Base-by-base conservation (phyloP, 2,329 filamentous ascomycete species). In the Neofusicoccum parvum region DNA sequence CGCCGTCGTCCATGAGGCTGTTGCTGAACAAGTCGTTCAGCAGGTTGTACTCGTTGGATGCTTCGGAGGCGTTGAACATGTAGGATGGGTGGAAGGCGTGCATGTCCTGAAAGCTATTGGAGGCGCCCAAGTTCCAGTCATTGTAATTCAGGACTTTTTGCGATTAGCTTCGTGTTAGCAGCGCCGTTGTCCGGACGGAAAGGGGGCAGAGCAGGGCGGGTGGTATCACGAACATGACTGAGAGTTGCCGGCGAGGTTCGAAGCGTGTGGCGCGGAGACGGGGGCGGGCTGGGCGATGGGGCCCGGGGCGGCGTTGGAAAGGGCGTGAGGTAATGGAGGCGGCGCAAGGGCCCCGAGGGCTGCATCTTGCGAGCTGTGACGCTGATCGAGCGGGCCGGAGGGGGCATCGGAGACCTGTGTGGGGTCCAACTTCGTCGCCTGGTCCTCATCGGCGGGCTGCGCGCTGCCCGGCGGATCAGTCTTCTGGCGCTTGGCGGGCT, bases 11-110 rank as follows among this genome's bases (percentile, higher is more conserved):
- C 69, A 97, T 86, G 64, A 97, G 82, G 75, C 92, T 96, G 70
- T 89, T 96, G 78, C 94, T 95, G 67, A 99, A 86, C 76, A 98
- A 98, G 78, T 99, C 94, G 82, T 96, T 96, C 74, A 99, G 87
- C 60, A 98, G 83, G 76, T 97, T 97, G 78, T 97, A 97, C 82
- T 99, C 95, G 80, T 95, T 95, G 67, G 91, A 94, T 72, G 97
- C 92, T 80, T 99, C 95, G 68, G 93, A 92, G n/a, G 88, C 88
- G 76, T 90, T 90, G 80, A 97, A 96, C 90, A 97, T 94, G 82
- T 95, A 98, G 74, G 92, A 95, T 66, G 92, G 91, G 80, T 97
- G 92, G 75, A 94, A 92, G 76, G 89, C 92, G 80, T 95, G 92
- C 89, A 97, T 95, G 79, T 97, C 93, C 82, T 96, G 90, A 78